Conservation (phyloP, 768 basidiomycete genomes). For the Hypholoma fasciculare region DNA sequence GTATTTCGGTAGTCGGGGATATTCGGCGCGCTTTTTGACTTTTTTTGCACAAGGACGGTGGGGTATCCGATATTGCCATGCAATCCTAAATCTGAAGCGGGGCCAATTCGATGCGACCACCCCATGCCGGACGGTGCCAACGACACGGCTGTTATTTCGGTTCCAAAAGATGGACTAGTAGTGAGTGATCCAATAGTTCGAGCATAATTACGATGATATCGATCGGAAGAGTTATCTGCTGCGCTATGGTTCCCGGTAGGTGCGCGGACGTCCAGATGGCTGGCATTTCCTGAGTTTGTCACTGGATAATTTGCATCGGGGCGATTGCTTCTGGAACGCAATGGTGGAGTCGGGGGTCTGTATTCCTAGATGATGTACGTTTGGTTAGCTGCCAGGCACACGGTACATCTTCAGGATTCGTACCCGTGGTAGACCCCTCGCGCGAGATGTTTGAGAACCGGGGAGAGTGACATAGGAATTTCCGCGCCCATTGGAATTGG, state of each 20-base stretch:
- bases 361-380: slow-evolving; percentile 37
- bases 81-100: slow-evolving; percentile 15
- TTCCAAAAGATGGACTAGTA: slow-evolving; percentile 31
- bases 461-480: slow-evolving; percentile 5
- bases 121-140: slow-evolving; percentile 26
- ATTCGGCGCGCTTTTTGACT: background rate
- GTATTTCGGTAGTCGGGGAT: background rate
- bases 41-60: slow-evolving; percentile 8
- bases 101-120: slow-evolving; percentile 29
- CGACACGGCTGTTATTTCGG: slow-evolving; percentile 35
- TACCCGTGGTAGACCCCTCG: slow-evolving; percentile 17
- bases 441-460: slow-evolving; percentile 6
- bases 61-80: slow-evolving; percentile 12
- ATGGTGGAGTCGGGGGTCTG: slow-evolving; percentile 60
- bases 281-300: background rate
- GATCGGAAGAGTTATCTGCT: background rate
- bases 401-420: background rate
- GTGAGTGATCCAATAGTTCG: background rate
- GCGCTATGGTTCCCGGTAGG: background rate
- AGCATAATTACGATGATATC: background rate
- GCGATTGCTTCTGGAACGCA: slow-evolving; percentile 37
- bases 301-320: background rate
- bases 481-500: background rate
- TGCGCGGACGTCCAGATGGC: background rate
- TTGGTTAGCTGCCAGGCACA: background rate